Percentiles rank a stretch among this genome's conserved stretches.
phyloP scores from a whole-genome alignment of 768 basidiomycete genomes.

The Leccinum boreale region DNA sequence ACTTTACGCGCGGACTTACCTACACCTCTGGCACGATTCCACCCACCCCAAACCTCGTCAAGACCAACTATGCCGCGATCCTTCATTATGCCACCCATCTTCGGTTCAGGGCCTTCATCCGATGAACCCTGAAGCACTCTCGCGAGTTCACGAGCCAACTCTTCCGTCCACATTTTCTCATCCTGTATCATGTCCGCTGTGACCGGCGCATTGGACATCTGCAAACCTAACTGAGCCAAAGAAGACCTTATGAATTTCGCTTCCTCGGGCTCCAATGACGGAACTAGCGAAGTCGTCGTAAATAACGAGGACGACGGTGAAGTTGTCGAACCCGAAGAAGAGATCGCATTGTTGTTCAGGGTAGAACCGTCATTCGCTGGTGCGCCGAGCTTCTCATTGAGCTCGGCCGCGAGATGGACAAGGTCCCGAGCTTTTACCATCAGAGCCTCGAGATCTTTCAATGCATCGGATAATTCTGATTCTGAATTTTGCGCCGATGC shows the following conservation, averaged over 20 bases:
- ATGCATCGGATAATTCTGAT: constrained; percentile 67
- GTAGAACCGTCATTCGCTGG: constrained; percentile 16
- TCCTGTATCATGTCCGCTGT: constrained; percentile 87
- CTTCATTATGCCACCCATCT: constrained; percentile 63
- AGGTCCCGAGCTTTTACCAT: constrained; percentile 92
- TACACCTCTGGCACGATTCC: constrained; percentile 92
- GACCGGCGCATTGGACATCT: constrained; percentile 74
- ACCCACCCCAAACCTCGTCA: constrained; percentile 93
- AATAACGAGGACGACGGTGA: constrained; percentile 24
- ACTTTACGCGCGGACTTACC: constrained; percentile 41
- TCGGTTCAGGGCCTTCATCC: constrained; percentile 14
- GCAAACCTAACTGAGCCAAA: constrained; percentile 84
- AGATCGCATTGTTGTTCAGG: not conserved
- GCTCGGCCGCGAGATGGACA: constrained; percentile 83
- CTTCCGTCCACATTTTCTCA: constrained; percentile 74
- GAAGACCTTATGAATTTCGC: constrained; percentile 86
- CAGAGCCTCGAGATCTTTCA: constrained; percentile 85
- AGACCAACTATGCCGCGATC: constrained; percentile 78
- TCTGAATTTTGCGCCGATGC: constrained; percentile 59
- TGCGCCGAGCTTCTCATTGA: constrained; percentile 77
- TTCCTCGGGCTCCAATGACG: constrained; percentile 67
- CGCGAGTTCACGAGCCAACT: constrained; percentile 80
- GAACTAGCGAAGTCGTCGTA: constrained; percentile 29
- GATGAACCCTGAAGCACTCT: constrained; percentile 56
- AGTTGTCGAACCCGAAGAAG: constrained; percentile 18